Conservation (phyloP, 108 stramenopile species). For the Epithemia pelagica region DNA sequence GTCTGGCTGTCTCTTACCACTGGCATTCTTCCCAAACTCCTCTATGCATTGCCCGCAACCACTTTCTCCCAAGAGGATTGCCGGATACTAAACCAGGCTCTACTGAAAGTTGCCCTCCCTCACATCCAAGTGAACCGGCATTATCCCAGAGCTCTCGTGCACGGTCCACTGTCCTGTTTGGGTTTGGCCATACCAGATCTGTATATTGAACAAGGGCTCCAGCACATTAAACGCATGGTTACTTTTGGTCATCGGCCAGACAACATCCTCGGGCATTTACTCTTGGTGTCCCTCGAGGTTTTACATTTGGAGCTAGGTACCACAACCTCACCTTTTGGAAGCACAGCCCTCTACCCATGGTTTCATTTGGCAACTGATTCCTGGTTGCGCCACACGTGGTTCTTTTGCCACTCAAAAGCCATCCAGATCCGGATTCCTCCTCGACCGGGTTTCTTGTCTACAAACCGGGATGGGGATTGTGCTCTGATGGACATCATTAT, state of each 20-base stretch:
- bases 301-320: no score
- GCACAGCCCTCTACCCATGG: no score
- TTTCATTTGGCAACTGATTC: no score
- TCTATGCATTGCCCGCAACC: not conserved
- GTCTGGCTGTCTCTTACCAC: not conserved
- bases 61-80: not conserved
- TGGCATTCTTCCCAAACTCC: not conserved
- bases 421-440: no score
- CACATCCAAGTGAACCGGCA: not conserved
- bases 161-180: not conserved
- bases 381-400: no score
- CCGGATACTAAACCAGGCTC: not conserved
- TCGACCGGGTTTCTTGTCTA: no score
- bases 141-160: not conserved
- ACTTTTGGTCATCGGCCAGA: not conserved
- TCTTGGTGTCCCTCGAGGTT: not conserved
- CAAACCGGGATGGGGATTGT: no score
- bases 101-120: not conserved
- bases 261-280: not conserved
- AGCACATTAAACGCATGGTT: not conserved
- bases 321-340: no score
- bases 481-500: no score
- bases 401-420: no score
- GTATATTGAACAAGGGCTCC: not conserved
- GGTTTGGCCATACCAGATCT: not conserved